These are phyloP conservation scores for Athelia psychrophila DNA, from an alignment of 1,284 basidiomycete genomes.

Conservation along the genomic window DNA sequence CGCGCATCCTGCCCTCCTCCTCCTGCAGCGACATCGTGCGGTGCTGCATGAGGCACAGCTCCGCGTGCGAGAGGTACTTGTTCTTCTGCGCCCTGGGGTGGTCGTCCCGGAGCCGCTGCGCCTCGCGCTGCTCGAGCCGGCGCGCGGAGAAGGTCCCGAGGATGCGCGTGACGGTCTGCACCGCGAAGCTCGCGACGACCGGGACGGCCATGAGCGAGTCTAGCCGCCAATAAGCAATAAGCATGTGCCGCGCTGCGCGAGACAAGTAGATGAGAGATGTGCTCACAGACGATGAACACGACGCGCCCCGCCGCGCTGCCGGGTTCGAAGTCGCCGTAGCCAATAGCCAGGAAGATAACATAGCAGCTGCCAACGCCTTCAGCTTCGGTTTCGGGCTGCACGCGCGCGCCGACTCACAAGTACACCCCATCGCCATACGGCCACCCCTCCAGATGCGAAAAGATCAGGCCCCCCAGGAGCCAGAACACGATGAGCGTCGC, in stretches of 20 bases:
- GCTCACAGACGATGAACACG: not conserved
- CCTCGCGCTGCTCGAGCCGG: not conserved
- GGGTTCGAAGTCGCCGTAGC: not conserved
- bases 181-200: constrained; percentile 1
- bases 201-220: not conserved
- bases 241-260: too few relatives aligned
- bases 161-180: constrained; percentile 1
- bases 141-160: not conserved
- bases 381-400: not conserved
- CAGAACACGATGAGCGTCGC: not conserved
- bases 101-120: not conserved
- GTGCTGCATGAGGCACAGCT: not conserved
- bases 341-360: not conserved
- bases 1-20: too few relatives aligned
- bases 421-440: not conserved
- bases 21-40: not conserved
- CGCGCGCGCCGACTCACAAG: not conserved
- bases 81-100: not conserved
- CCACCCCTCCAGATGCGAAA: not conserved
- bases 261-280: too few relatives aligned
- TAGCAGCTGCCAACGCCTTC: not conserved
- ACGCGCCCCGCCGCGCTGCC: not conserved
- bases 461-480: not conserved
- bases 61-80: not conserved
- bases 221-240: too few relatives aligned